Conservation (phyloP, 768 basidiomycete species). For the Termitomyces sp. region DNA sequence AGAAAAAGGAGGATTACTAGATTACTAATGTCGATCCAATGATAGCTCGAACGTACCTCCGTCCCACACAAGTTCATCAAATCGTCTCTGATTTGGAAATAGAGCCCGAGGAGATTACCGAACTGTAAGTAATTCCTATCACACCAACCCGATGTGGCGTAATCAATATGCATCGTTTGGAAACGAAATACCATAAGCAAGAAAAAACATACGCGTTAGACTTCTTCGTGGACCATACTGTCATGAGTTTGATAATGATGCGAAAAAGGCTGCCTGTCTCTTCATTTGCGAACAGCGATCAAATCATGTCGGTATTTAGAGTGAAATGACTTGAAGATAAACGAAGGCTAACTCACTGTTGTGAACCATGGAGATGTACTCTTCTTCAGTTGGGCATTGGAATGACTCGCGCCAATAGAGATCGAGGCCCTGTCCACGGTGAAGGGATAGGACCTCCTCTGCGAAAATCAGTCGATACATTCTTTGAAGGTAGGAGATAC, state of each 20-base stretch:
- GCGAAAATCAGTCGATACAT: background rate
- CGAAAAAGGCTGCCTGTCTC: conserved; percentile 94
- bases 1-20: no score
- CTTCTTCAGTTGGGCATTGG: conserved; percentile 45
- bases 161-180: background rate
- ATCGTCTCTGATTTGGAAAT: conserved; percentile 94
- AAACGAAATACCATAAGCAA: background rate
- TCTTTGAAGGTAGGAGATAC: conserved; percentile 5
- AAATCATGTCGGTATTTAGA: background rate
- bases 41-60: conserved; percentile 48
- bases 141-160: no score
- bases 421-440: conserved; percentile 94
- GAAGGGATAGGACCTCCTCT: conserved; percentile 77
- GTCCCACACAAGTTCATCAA: conserved; percentile 91
- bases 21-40: no score
- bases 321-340: background rate
- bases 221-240: conserved; percentile 76
- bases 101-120: no score
- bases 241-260: conserved; percentile 93
- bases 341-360: conserved; percentile 57
- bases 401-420: conserved; percentile 87
- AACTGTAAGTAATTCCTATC: no score
- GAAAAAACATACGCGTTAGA: conserved; percentile 44
- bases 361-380: conserved; percentile 93
- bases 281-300: conserved; percentile 23